Percentiles rank a stretch among this genome's conserved stretches.
Conservation (phyloP, 1,284 basidiomycete species). For the Mycena sp. region DNA sequence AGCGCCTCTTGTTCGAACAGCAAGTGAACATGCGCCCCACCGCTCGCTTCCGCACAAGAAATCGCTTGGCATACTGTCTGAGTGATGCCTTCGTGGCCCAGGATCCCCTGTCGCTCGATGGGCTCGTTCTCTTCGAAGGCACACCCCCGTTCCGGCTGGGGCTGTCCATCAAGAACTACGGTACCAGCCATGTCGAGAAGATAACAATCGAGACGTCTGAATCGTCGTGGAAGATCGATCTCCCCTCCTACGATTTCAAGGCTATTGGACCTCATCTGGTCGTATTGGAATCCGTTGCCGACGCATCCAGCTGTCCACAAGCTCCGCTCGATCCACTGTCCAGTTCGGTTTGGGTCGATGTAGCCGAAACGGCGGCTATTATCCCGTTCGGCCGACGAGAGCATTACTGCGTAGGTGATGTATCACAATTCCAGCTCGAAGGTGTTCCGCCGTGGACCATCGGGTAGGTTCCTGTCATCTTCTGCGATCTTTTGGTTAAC, state of each 20-base stretch:
- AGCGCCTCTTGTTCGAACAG: slow-evolving; percentile 85
- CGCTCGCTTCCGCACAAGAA: slow-evolving; percentile 77
- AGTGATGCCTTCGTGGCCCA: slow-evolving; percentile 71
- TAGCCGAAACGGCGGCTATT: slow-evolving; percentile 95
- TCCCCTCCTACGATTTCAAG: slow-evolving; percentile 79
- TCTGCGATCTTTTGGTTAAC: not conserved
- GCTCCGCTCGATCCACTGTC: slow-evolving; percentile 73
- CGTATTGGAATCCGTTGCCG: slow-evolving; percentile 79
- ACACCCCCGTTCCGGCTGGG: slow-evolving; percentile 89
- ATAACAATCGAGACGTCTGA: slow-evolving; percentile 69
- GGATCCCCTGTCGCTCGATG: slow-evolving; percentile 65
- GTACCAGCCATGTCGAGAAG: slow-evolving; percentile 69
- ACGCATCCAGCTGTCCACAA: slow-evolving; percentile 85
- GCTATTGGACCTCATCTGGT: slow-evolving; percentile 87
- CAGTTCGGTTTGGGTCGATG: slow-evolving; percentile 83
- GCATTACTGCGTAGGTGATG: slow-evolving; percentile 93
- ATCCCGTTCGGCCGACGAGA: slow-evolving; percentile 82
- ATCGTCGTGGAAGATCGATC: slow-evolving; percentile 80
- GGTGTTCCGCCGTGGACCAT: slow-evolving; percentile 97
- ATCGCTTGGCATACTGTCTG: slow-evolving; percentile 82
- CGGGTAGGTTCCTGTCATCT: slow-evolving; percentile 59
- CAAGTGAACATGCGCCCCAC: slow-evolving; percentile 83
- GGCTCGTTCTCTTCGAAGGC: slow-evolving; percentile 76
- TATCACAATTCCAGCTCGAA: slow-evolving; percentile 92
- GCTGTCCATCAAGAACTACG: slow-evolving; percentile 82